These are phyloP conservation scores for Talaromyces verruculosus DNA, from an alignment of 2,329 filamentous ascomycete species.

Conservation along the genomic window DNA sequence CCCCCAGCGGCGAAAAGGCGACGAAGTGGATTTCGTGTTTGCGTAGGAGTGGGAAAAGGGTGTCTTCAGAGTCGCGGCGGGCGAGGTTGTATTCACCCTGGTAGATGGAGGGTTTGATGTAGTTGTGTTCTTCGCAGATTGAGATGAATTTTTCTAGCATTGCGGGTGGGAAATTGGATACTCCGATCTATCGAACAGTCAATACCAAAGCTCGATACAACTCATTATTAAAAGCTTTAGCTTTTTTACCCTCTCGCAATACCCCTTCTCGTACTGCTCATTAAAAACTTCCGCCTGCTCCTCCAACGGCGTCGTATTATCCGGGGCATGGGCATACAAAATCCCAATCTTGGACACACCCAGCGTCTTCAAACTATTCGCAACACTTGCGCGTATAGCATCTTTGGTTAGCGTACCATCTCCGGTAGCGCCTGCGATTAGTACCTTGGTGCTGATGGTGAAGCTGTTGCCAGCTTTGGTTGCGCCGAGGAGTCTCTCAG, in stretches of 20 bases:
- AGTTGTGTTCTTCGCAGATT: slow-evolving; percentile 36
- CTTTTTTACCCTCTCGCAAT: slow-evolving; percentile 30
- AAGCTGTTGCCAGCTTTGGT: slow-evolving; percentile 26
- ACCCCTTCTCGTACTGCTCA: slow-evolving; percentile 23
- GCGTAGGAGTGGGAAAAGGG: slow-evolving; percentile 39
- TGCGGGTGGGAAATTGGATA: slow-evolving; percentile 39
- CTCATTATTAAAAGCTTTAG: slow-evolving; percentile 21
- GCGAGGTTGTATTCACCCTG: slow-evolving; percentile 45
- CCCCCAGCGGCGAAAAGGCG: slow-evolving; percentile 31
- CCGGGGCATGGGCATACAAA: slow-evolving; percentile 40
- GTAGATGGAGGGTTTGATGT: slow-evolving; percentile 42
- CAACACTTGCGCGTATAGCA: slow-evolving; percentile 30
- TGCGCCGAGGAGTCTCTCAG: slow-evolving; percentile 37
- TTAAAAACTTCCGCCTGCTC: slow-evolving; percentile 39
- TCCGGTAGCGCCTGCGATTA: background rate
- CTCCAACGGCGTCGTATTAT: slow-evolving; percentile 36
- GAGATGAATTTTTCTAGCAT: slow-evolving; percentile 35
- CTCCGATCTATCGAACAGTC: slow-evolving; percentile 30
- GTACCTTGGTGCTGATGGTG: slow-evolving; percentile 38
- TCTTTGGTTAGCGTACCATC: slow-evolving; percentile 6
- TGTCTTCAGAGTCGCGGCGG: slow-evolving; percentile 37
- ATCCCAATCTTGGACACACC: slow-evolving; percentile 9
- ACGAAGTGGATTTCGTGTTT: slow-evolving; percentile 33
- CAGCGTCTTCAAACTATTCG: slow-evolving; percentile 28
- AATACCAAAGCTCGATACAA: background rate